phyloP scores from a whole-genome alignment of 257 asterid species.

The Jacaranda copaia region DNA sequence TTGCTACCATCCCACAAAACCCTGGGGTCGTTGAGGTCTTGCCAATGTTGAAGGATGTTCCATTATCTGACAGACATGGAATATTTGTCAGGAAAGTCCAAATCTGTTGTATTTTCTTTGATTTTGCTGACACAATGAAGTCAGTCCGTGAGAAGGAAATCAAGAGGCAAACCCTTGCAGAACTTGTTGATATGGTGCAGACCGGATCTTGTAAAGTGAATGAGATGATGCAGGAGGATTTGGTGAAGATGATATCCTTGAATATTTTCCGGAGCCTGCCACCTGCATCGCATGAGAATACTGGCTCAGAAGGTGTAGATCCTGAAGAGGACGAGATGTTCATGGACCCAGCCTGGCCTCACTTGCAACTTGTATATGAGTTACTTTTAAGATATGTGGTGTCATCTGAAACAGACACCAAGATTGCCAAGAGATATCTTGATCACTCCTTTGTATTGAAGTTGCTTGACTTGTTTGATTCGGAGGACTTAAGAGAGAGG shows the following conservation, averaged over 20 bases:
- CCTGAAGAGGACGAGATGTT: slow-evolving; percentile 91
- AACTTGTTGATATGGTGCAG: slow-evolving; percentile 83
- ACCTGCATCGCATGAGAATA: slow-evolving; percentile 64
- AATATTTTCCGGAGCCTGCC: slow-evolving; percentile 84
- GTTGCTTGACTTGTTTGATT: slow-evolving; percentile 76
- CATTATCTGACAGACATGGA: slow-evolving; percentile 64
- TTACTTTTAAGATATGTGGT: slow-evolving; percentile 72
- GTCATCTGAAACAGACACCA: slow-evolving; percentile 73
- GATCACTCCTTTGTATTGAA: slow-evolving; percentile 80
- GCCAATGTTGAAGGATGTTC: slow-evolving; percentile 74
- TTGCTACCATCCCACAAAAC: slow-evolving; percentile 57
- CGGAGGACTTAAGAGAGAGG: slow-evolving; percentile 90
- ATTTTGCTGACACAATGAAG: slow-evolving; percentile 76
- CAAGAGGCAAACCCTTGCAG: slow-evolving; percentile 84
- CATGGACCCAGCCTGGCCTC: slow-evolving; percentile 88
- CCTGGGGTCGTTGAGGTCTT: slow-evolving; percentile 78
- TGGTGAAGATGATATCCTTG: slow-evolving; percentile 74
- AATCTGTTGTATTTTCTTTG: slow-evolving; percentile 71
- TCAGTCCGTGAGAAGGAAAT: slow-evolving; percentile 92
- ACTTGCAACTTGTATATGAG: slow-evolving; percentile 85
- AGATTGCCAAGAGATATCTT: slow-evolving; percentile 74
- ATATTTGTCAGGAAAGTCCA: slow-evolving; percentile 80
- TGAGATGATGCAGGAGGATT: slow-evolving; percentile 89
- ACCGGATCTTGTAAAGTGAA: slow-evolving; percentile 80
- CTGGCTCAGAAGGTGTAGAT: slow-evolving; percentile 62